Base-by-base conservation (phyloP, 83 land plant species). In the Isoetes engelmannii region DNA sequence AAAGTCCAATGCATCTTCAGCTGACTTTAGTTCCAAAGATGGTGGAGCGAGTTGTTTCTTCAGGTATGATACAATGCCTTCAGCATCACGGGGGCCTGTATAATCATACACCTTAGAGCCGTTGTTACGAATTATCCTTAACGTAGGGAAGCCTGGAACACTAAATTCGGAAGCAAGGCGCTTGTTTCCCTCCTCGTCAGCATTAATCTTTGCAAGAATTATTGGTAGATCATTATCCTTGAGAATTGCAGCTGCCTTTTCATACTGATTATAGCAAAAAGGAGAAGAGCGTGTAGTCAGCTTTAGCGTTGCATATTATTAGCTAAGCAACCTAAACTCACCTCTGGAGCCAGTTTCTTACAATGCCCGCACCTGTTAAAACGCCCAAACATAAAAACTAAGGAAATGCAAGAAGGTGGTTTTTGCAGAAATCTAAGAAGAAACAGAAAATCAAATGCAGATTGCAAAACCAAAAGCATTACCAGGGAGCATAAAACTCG, bases 401-500 rank as follows among this genome's bases (percentile, higher is more conserved):
- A 2, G 37, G 37, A 28, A 28, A 28, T 28, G 2, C 37, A 28
- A 28, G 2, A 2, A 0, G 37, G 37, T 0, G 2, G 37, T 28
- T 28, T 2, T 28, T 28, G 37, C 37, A 28, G 37, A 28, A 0
- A 28, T 2, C 37, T 0, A 28, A 28, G 37, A 28, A 28, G 37
- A 28, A 28, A 28, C 37, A 28, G 37, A 28, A 28, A 28, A 28
- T 28, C 37, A 28, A 28, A 28, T 28, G 37, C 37, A 28, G 1
- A 28, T 28, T 28, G 37, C 37, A 28, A 28, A 28, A 28, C 37
- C 37, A 28, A 28, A 28, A 28, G 37, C 37, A 28, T 66, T 80
- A 83, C 90, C 97, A 91, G 13, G 97, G 97, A 6, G 97, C 97
- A 72, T 88, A 91, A 64, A 91, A 91, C 72, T 91, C 97, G 49